These are phyloP conservation scores for Pleurotus cornucopiae DNA, from an alignment of 768 basidiomycete genomes.

Conservation along the genomic window DNA sequence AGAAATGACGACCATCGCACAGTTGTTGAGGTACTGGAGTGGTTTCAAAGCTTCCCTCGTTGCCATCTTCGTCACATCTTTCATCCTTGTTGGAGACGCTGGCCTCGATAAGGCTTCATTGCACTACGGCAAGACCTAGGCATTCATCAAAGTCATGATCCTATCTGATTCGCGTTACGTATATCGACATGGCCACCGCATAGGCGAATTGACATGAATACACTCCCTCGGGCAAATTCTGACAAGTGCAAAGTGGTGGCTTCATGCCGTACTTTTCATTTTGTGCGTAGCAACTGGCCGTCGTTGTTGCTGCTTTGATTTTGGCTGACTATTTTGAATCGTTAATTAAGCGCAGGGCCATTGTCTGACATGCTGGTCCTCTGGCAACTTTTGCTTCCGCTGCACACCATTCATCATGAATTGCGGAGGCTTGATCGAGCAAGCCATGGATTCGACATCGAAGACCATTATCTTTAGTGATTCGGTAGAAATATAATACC, in stretches of 20 bases:
- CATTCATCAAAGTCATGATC: background rate
- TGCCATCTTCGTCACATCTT: background rate
- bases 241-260: background rate
- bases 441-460: no score
- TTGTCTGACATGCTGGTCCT: no score
- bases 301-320: no score
- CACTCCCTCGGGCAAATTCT: background rate
- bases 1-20: constrained; percentile 2
- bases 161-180: background rate
- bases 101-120: constrained; percentile 5
- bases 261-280: background rate
- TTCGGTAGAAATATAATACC: no score
- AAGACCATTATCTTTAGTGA: no score
- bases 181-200: constrained; percentile 7
- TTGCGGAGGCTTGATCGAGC: no score
- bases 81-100: background rate
- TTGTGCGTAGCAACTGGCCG: background rate
- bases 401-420: no score
- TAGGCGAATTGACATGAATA: background rate
- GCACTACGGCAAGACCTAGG: background rate
- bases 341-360: no score
- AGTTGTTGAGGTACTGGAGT: constrained; percentile 1
- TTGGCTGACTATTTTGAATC: no score
- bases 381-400: no score
- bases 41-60: background rate